Percentiles rank a stretch among this genome's conserved stretches.
Conservation (phyloP, 495 filamentous ascomycete species). For the Hypoxylon rickii region DNA sequence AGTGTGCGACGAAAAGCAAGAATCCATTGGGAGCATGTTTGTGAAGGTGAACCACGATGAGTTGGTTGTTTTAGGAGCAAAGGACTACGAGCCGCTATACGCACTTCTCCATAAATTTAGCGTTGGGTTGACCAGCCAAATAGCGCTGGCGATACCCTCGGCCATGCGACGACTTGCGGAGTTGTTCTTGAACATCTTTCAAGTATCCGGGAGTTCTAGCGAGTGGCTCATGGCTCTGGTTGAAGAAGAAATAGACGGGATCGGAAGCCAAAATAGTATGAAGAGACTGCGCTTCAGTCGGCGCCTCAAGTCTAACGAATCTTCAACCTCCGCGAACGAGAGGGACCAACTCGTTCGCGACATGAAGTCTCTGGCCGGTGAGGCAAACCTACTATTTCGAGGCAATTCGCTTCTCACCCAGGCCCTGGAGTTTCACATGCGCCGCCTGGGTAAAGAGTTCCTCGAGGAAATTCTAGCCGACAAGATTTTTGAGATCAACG, state of each 20-base stretch:
- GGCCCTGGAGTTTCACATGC: conserved; percentile 93
- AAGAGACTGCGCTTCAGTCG: conserved; percentile 74
- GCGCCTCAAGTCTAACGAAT: conserved; percentile 79
- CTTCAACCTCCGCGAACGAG: conserved; percentile 61
- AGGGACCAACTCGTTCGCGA: conserved; percentile 62
- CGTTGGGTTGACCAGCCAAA: conserved; percentile 81
- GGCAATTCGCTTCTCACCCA: conserved; percentile 96
- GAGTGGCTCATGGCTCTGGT: conserved; percentile 94
- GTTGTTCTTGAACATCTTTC: conserved; percentile 89
- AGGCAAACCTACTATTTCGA: conserved; percentile 94
- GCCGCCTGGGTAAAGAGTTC: conserved; percentile 90
- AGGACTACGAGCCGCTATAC: conserved; percentile 82
- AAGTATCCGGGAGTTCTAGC: conserved; percentile 84
- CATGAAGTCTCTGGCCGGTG: conserved; percentile 67
- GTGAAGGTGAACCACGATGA: conserved; percentile 85
- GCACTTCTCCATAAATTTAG: conserved; percentile 84
- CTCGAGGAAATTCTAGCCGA: conserved; percentile 86
- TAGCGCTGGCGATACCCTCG: conserved; percentile 76
- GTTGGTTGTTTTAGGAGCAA: conserved; percentile 81
- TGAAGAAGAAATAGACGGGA: conserved; percentile 95
- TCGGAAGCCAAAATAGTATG: conserved; percentile 74
- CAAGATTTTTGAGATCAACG: conserved; percentile 83
- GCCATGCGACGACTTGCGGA: conserved; percentile 82
- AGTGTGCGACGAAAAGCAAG: conserved; percentile 70
- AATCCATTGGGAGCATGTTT: conserved; percentile 83